Base-by-base conservation (phyloP, 148 eudicot species). In the Linanthus parryae region DNA sequence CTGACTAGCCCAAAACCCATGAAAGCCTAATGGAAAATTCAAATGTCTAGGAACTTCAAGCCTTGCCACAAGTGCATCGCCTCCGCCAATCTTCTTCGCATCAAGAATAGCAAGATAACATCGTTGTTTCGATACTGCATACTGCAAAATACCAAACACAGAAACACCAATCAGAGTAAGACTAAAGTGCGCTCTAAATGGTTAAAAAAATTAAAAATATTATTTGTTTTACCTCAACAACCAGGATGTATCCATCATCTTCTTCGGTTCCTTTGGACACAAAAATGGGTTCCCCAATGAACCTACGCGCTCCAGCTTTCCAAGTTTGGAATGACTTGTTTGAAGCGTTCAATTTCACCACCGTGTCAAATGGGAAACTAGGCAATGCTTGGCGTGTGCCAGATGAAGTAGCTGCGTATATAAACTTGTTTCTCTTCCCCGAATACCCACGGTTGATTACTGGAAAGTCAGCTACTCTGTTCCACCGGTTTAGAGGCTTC, bases 1-100 rank as follows among this genome's bases (percentile, higher is more conserved):
- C n/a, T n/a, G n/a, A n/a, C n/a, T n/a, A n/a, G 80, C 72, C 97
- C 97, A 90, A 56, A 80, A 73, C 26, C 97, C 97, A 74, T 90
- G 97, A 63, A 90, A 90, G 35, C 97, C 97, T 12, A 90, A 64
- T 38, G 97, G 97, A 46, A 90, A 90, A 42, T 86, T 85, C 56
- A 85, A 45, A 30, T 64, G 47, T 23, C 61, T 73, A 0, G 97
- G 97, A 18, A 91, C 82, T 72, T 75, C 94, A 75, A 78, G 64
- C 63, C 92, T 86, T 34, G 94, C 89, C 30, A 81, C 63, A 14
- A 86, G 52, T 12, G 78, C 78, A 58, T 65, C 67, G 23, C 52
- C 65, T 68, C 66, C 69, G 30, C 89, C 97, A 12, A 91, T 62
- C 50, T 38, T 24, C 34, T 57, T 72, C 5, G 94, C 33, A 76